Evolutionary conservation across 345 rosid species (phyloP).

Genomic region (Arabidopsis suecica): DNA sequence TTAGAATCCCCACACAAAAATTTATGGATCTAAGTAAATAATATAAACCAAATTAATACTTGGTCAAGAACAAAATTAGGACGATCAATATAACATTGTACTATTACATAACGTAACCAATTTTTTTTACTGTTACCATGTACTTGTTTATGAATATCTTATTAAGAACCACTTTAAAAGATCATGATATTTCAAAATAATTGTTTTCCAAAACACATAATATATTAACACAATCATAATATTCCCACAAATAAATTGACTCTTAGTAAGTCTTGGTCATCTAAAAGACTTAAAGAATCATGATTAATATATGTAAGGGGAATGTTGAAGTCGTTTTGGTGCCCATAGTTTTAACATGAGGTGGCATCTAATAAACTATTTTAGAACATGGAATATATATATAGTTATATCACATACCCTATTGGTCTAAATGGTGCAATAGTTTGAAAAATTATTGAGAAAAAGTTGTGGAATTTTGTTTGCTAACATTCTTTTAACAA

Average conservation of each 20-base stretch:
- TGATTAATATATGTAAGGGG: neutral
- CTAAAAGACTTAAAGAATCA: neutral
- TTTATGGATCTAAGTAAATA: too few species aligned
- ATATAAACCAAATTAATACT: too few species aligned
- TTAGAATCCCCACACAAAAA: too few species aligned
- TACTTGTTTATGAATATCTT: neutral
- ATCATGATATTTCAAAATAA: too few species aligned
- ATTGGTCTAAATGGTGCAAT: too few species aligned
- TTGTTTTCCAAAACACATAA: neutral
- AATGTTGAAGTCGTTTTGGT: neutral
- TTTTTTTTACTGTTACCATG: neutral
- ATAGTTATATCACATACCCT: neutral
- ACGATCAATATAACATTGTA: neutral
- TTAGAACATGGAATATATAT: neutral
- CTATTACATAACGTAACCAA: neutral
- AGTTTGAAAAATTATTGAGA: too few species aligned
- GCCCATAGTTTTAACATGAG: conserved; percentile 20
- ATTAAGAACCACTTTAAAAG: neutral
- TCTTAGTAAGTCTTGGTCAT: neutral
- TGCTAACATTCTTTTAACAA: too few species aligned
- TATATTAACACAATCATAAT: neutral
- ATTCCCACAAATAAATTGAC: neutral
- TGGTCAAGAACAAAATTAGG: too few species aligned
- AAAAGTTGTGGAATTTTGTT: too few species aligned
- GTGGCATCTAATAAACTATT: conserved; percentile 12